These are phyloP conservation scores for Penicillium paxilli DNA, from an alignment of 495 filamentous ascomycete species.

Conservation along the genomic window DNA sequence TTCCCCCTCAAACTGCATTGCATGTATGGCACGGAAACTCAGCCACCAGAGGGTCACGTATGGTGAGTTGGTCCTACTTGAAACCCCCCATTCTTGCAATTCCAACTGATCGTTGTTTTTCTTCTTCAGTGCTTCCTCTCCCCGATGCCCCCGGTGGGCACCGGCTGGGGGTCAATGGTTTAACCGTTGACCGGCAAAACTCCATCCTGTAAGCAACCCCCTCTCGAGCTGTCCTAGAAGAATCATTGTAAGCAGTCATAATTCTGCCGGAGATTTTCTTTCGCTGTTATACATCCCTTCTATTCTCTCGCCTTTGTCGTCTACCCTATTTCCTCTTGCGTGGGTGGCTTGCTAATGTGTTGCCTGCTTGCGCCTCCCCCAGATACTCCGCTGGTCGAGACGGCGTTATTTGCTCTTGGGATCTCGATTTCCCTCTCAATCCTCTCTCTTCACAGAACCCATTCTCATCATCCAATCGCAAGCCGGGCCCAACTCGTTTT, in stretches of 20 bases:
- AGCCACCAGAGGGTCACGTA: conserved; percentile 53
- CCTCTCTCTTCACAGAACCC: conserved; percentile 37
- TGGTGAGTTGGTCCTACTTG: conserved; percentile 30
- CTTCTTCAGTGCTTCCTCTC: conserved; percentile 77
- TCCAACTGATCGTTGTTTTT: conserved; percentile 13
- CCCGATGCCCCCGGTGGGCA: conserved; percentile 90
- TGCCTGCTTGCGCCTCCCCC: conserved; percentile 13
- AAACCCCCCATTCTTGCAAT: not conserved
- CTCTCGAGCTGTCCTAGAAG: too few relatives aligned
- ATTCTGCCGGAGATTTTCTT: not conserved
- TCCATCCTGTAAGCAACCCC: conserved; percentile 73
- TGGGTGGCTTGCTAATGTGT: conserved; percentile 22
- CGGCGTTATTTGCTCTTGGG: conserved; percentile 94
- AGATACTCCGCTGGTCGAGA: conserved; percentile 97
- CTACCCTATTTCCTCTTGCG: conserved; percentile 1
- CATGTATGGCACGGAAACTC: conserved; percentile 50
- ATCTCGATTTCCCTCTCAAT: conserved; percentile 60
- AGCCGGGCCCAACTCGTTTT: conserved; percentile 60
- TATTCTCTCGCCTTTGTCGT: not conserved
- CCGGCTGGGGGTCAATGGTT: conserved; percentile 88
- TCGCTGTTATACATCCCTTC: not conserved
- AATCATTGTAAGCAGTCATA: too few relatives aligned
- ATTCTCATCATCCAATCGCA: conserved; percentile 26
- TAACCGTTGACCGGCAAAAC: conserved; percentile 81
- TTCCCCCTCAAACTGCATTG: too few relatives aligned